Conservation (phyloP, 1,284 basidiomycete genomes). For the Anthracocystis setariae region DNA sequence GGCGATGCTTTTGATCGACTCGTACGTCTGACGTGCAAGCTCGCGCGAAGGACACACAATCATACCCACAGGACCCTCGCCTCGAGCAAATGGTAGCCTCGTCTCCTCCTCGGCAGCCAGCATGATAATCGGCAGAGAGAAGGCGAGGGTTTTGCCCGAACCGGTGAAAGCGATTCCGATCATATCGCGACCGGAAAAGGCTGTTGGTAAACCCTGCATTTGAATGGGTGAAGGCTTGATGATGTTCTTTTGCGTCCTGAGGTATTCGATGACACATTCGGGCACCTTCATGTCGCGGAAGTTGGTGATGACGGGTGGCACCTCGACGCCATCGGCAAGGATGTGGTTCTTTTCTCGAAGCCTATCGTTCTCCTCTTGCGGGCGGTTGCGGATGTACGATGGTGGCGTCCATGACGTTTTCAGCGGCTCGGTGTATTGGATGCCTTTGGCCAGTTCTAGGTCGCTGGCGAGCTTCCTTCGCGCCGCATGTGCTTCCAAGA, state of each 20-base stretch:
- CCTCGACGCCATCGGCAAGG: conserved; percentile 85
- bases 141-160: conserved; percentile 70
- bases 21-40: conserved; percentile 81
- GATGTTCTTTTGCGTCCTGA: conserved; percentile 83
- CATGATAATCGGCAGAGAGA: conserved; percentile 74
- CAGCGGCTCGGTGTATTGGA: conserved; percentile 86
- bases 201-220: conserved; percentile 93
- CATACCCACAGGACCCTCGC: conserved; percentile 94
- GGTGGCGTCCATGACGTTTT: conserved; percentile 91
- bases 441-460: conserved; percentile 90
- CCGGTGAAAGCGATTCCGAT: conserved; percentile 71
- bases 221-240: conserved; percentile 92
- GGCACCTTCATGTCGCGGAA: conserved; percentile 99
- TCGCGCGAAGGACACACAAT: conserved; percentile 77
- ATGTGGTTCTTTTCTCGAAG: conserved; percentile 92
- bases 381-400: conserved; percentile 78
- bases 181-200: conserved; percentile 71
- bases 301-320: conserved; percentile 92
- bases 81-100: conserved; percentile 86
- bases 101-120: conserved; percentile 80
- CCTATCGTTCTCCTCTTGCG: conserved; percentile 77
- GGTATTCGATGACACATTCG: conserved; percentile 79
- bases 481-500: conserved; percentile 89
- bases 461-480: conserved; percentile 90
- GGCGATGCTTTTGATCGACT: conserved; percentile 89